Evolutionary conservation across 2,329 filamentous ascomycete genomes (phyloP), one percentile per base, ranked within the genome.

Genomic region (Colletotrichum sp.): DNA sequence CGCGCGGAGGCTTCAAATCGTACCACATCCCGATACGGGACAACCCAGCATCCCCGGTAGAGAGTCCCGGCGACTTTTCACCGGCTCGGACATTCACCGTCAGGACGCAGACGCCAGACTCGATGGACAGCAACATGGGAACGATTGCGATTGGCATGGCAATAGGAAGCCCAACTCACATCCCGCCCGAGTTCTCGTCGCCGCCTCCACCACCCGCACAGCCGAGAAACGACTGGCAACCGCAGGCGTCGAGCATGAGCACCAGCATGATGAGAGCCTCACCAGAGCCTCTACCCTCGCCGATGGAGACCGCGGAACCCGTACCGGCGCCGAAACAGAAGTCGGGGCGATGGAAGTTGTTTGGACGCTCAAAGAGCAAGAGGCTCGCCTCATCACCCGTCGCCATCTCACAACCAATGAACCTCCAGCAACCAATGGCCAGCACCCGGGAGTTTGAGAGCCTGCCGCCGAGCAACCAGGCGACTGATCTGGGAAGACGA

Each of bases 111-210:
- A 88, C 86, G n/a, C 84, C 86, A 12, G 85, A 88, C 73, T 87
- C 87, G 10, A 79, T 86, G 69, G 83, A 81, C 34, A 87, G 87
- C 4, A 77, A 73, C 63, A 78, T 77, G 72, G 84, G 86, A 9
- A 86, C 87, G 60, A 85, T 86, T 76, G 88, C 87, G 79, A 95
- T 96, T 77, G 94, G 94, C 12, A 93, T 96, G 89, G 94, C 94
- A 2, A 85, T 95, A 72, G 94, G 94, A 36, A 95, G 93, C 80
- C 94, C 94, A 28, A 86, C 88, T n/a, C 86, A 86, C 52, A 83
- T 85, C 18, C 85, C 85, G 44, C 76, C 79, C 24, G 81, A 82
- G 55, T 79, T 79, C 7, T 72, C 72, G 5, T 64, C 64, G 32
- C 57, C 73, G 18, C n/a, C 62, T 2, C 65, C 57, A 28, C 57